phyloP scores from a whole-genome alignment of 257 asterid species.

The Solanum clarkiae region DNA sequence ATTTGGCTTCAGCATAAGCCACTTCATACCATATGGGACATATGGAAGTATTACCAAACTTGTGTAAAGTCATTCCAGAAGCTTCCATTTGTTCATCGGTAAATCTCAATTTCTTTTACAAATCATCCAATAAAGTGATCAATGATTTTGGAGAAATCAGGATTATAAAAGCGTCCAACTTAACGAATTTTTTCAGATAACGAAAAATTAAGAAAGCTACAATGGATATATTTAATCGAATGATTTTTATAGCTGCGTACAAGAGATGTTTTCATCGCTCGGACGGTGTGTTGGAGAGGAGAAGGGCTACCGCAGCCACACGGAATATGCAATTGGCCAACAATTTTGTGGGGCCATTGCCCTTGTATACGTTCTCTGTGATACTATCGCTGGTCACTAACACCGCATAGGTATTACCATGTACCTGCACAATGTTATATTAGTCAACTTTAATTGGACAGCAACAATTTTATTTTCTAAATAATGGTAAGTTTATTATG shows the following conservation, averaged over 20 bases:
- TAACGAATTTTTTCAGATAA: constrained; percentile 22
- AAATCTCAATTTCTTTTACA: constrained; percentile 21
- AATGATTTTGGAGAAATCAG: constrained; percentile 23
- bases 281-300: constrained; percentile 20
- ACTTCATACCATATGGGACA: constrained; percentile 33
- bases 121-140: constrained; percentile 36
- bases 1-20: constrained; percentile 32
- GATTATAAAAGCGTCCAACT: constrained; percentile 7
- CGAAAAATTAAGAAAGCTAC: constrained; percentile 27
- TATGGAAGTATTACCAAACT: constrained; percentile 33
- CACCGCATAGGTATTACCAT: constrained; percentile 22
- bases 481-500: too few relatives aligned
- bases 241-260: constrained; percentile 14
- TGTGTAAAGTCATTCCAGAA: constrained; percentile 30
- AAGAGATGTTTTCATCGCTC: constrained; percentile 12
- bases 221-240: constrained; percentile 24
- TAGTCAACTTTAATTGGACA: too few relatives aligned
- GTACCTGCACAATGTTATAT: constrained; percentile 11
- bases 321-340: constrained; percentile 41
- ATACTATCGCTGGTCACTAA: constrained; percentile 27
- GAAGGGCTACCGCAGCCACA: constrained; percentile 33
- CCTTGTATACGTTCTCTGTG: constrained; percentile 19
- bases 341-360: constrained; percentile 31
- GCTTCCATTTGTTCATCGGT: constrained; percentile 27
- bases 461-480: too few relatives aligned